phyloP scores from a whole-genome alignment of 1,284 basidiomycete genomes.

The Fomitopsis betulina region DNA sequence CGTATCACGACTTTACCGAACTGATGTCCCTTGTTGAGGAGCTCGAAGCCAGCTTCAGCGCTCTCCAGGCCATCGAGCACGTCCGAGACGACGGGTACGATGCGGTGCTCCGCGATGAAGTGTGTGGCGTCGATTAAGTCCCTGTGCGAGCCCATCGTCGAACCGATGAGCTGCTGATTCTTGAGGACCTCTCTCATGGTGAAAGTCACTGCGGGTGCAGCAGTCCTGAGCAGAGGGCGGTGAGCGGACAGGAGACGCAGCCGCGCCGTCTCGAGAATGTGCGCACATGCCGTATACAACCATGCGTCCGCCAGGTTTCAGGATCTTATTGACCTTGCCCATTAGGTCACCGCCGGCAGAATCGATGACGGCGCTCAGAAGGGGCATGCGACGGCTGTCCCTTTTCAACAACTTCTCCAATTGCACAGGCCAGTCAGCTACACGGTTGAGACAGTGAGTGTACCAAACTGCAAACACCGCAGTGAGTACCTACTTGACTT shows the following conservation, averaged over 20 bases:
- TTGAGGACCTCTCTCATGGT: conserved; percentile 81
- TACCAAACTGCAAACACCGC: background rate
- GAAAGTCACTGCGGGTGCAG: conserved; percentile 55
- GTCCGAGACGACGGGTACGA: conserved; percentile 73
- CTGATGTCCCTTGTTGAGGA: conserved; percentile 57
- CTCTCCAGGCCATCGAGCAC: conserved; percentile 59
- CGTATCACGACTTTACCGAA: conserved; percentile 75
- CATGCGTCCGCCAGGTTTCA: conserved; percentile 72
- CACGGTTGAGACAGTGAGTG: background rate
- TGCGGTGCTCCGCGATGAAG: conserved; percentile 65
- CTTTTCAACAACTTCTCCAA: conserved; percentile 48
- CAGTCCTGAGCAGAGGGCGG: conserved; percentile 48
- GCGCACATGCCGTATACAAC: conserved; percentile 72
- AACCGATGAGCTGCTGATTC: conserved; percentile 73
- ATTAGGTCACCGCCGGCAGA: conserved; percentile 78
- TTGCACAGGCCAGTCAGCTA: conserved; percentile 62
- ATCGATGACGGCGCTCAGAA: conserved; percentile 75
- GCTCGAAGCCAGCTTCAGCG: conserved; percentile 68
- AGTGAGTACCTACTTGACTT: conserved; percentile 44
- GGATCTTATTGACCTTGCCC: conserved; percentile 47
- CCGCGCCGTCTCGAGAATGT: background rate
- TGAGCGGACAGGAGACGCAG: background rate
- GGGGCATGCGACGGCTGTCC: conserved; percentile 23
- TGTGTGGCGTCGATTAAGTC: conserved; percentile 71
- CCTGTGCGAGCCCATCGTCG: conserved; percentile 81